Conservation (phyloP, 331 rosid species). For the Cydonia oblonga region DNA sequence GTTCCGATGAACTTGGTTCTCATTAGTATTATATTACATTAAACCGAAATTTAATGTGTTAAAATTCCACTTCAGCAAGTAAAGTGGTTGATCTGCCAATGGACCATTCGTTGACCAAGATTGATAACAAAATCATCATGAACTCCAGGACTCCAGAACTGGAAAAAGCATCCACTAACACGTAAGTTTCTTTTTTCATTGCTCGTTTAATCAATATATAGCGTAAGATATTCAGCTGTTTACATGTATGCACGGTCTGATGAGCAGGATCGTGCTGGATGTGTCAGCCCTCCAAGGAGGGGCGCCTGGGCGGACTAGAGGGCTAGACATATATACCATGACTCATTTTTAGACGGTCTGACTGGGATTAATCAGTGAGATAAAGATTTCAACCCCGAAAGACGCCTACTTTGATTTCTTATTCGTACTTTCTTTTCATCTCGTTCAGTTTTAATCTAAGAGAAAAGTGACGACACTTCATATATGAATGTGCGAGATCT, state of each 20-base stretch:
- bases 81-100: conserved; percentile 43
- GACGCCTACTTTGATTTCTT: conserved; percentile 27
- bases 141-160: conserved; percentile 33
- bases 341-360: conserved; percentile 36
- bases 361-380: conserved; percentile 29
- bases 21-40: background rate
- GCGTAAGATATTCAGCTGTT: background rate
- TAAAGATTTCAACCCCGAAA: conserved; percentile 23
- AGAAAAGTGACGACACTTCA: background rate
- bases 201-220: background rate
- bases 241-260: background rate
- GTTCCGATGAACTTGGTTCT: background rate
- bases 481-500: conserved; percentile 2
- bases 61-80: conserved; percentile 22
- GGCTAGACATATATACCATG: conserved; percentile 41
- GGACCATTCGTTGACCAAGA: conserved; percentile 39
- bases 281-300: conserved; percentile 68
- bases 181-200: conserved; percentile 36
- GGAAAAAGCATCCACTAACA: conserved; percentile 40
- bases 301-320: conserved; percentile 94
- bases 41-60: conserved; percentile 5
- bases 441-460: conserved; percentile 6
- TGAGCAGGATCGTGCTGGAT: conserved; percentile 67
- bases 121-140: conserved; percentile 48
- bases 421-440: background rate